Base-by-base conservation (phyloP, 202 grass and related monocot genomes). In the Elaeis oleifera region DNA sequence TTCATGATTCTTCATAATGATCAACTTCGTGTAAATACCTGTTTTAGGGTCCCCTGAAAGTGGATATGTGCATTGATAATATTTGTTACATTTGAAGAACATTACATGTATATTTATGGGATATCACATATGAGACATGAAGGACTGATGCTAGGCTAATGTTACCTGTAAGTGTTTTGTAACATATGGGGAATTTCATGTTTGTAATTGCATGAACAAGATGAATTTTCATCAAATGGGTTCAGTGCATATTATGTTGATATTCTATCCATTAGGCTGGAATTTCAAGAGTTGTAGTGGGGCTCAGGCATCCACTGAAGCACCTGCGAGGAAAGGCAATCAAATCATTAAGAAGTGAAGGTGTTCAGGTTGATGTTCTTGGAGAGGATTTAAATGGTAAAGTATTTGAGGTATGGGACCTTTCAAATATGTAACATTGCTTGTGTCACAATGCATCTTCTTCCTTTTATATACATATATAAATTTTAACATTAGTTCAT, bases 261-360 rank as follows among this genome's bases (percentile, higher is more conserved):
- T 16, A 1, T 14, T 63, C 77, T 90, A 50, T 74, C 36, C 59
- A 75, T 83, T 83, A 97, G 92, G 79, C 84, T 89, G 92, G 92
- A 81, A 79, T 97, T 29, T 79, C 79, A 72, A 87, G 87, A 73
- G 92, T 85, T 51, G 81, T 96, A 25, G 68, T 96, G 18, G 92
- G 92, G 62, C 76, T 96, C 58, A 84, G 87, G 64, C 81, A 96
- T 63, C 87, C 92, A 23, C 72, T 96, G 60, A 71, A 76, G 54
- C 92, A 96, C 69, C 64, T 96, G 71, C 69, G 87, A 76, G 92
- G 87, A 15, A 96, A 96, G 65, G 84, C 87, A 16, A 91, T 91
- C 55, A 81, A 88, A 70, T 76, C 71, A 59, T 58, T 96, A 53
- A 80, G 77, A 89, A 85, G 71, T 22, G 71, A 89, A 79, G 87